Percentiles rank a stretch among this genome's conserved stretches.
Evolutionary conservation across 306 rosid genomes (phyloP).

Genomic region (Cajanus cajan): DNA sequence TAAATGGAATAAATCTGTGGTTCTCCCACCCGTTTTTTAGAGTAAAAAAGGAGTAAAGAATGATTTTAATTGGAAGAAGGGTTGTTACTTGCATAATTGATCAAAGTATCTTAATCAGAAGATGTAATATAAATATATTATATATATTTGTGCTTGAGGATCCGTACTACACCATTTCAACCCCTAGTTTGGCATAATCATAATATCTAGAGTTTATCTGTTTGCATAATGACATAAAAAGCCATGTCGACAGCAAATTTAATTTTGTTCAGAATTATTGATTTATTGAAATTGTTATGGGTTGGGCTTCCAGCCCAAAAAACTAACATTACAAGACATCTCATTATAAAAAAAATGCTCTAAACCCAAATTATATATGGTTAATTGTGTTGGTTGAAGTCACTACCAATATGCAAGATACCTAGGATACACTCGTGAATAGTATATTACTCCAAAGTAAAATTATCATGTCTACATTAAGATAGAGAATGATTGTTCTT

Average conservation of each 20-base stretch:
- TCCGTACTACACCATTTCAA: slow-evolving; percentile 15
- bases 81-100: slow-evolving; percentile 34
- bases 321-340: too few relatives aligned
- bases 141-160: neutral
- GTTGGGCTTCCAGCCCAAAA: too few relatives aligned
- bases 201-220: neutral
- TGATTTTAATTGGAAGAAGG: slow-evolving; percentile 31
- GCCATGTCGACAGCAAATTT: neutral
- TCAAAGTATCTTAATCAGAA: slow-evolving; percentile 26
- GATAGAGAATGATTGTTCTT: too few relatives aligned
- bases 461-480: too few relatives aligned
- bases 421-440: too few relatives aligned
- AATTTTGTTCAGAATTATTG: neutral
- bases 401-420: too few relatives aligned
- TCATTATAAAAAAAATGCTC: too few relatives aligned
- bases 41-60: neutral
- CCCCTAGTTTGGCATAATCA: slow-evolving; percentile 14
- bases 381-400: too few relatives aligned
- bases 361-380: too few relatives aligned
- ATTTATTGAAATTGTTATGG: neutral
- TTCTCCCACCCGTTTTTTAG: neutral
- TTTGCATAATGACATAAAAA: neutral
- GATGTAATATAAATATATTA: neutral
- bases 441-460: too few relatives aligned
- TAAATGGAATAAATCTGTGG: neutral